These are phyloP conservation scores for Penicillium brevicompactum DNA, from an alignment of 2,329 filamentous ascomycete species.

Conservation along the genomic window DNA sequence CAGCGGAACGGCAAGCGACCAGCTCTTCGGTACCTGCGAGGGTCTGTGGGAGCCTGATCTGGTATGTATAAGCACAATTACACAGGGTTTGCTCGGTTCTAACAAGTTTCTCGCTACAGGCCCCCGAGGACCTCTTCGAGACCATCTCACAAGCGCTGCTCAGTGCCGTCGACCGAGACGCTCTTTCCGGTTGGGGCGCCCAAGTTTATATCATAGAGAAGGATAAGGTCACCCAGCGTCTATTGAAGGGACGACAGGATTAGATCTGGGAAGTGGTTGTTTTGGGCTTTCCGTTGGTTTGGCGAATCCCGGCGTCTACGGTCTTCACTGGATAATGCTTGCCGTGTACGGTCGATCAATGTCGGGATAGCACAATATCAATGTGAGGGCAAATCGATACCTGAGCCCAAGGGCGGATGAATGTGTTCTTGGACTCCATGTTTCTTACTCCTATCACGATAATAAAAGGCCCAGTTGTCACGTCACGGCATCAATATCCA, in stretches of 20 bases:
- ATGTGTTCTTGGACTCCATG: slow-evolving; percentile 17
- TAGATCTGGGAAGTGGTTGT: slow-evolving; percentile 48
- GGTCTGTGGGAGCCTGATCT: slow-evolving; percentile 96
- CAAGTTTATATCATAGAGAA: slow-evolving; percentile 99
- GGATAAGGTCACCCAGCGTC: slow-evolving; percentile 98
- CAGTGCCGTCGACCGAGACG: slow-evolving; percentile 95
- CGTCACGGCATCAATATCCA: slow-evolving; percentile 35
- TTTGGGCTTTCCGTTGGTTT: slow-evolving; percentile 29
- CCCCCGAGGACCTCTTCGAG: slow-evolving; percentile 93
- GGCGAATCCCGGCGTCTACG: slow-evolving; percentile 29
- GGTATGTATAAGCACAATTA: slow-evolving; percentile 56
- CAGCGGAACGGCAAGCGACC: slow-evolving; percentile 91
- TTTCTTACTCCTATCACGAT: slow-evolving; percentile 28
- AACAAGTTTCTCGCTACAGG: slow-evolving; percentile 50
- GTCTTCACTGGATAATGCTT: slow-evolving; percentile 29
- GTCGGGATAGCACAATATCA: slow-evolving; percentile 19
- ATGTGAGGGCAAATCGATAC: slow-evolving; percentile 16
- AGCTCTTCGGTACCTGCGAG: slow-evolving; percentile 98
- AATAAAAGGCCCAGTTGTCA: slow-evolving; percentile 27
- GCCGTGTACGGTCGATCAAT: slow-evolving; percentile 21
- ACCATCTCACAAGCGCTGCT: slow-evolving; percentile 95
- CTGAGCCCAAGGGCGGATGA: slow-evolving; percentile 9
- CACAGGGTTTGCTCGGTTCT: background rate
- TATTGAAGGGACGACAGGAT: slow-evolving; percentile 97
- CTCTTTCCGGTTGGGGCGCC: slow-evolving; percentile 95